These are phyloP conservation scores for Keqinozyma sinolaborantium DNA, from an alignment of 1,139 yeast species.

Conservation along the genomic window DNA sequence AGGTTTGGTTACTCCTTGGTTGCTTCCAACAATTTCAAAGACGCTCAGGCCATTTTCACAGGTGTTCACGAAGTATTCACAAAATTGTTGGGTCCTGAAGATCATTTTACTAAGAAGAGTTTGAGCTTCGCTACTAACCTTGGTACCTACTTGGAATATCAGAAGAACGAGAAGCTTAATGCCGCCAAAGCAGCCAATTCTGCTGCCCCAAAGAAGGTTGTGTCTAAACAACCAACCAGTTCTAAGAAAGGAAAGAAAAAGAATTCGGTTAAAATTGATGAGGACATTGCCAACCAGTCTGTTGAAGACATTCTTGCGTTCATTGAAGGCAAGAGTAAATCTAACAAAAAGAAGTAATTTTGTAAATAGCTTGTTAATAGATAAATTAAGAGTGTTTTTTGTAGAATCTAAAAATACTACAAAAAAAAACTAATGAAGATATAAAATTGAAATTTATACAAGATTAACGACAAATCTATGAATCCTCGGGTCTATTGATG, in stretches of 20 bases:
- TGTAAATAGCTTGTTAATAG: conserved; percentile 8
- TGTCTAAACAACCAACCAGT: conserved; percentile 3
- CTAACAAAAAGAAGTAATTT: conserved; percentile 7
- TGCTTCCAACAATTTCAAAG: conserved; percentile 47
- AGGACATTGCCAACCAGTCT: conserved; percentile 56
- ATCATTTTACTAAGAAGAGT: conserved; percentile 60
- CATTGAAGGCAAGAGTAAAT: conserved; percentile 48
- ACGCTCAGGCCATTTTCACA: conserved; percentile 52
- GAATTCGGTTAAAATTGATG: conserved; percentile 35
- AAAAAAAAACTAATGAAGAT: conserved; percentile 1
- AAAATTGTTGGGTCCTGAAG: conserved; percentile 58
- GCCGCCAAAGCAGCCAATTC: conserved; percentile 5
- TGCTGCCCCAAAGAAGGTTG: conserved; percentile 8
- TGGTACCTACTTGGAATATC: conserved; percentile 36
- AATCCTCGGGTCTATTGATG: conserved; percentile 5
- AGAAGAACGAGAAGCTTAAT: conserved; percentile 22
- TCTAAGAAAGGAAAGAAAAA: conserved; percentile 20
- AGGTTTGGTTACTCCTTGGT: conserved; percentile 67
- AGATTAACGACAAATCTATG: not conserved
- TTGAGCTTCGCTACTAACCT: conserved; percentile 58
- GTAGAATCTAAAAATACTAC: not conserved
- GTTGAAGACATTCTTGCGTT: conserved; percentile 67
- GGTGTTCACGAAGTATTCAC: conserved; percentile 53
- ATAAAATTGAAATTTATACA: conserved; percentile 1
- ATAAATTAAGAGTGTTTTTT: conserved; percentile 5